Evolutionary conservation across 176 grass and related monocot species (phyloP).

Genomic region (Puya raimondii): DNA sequence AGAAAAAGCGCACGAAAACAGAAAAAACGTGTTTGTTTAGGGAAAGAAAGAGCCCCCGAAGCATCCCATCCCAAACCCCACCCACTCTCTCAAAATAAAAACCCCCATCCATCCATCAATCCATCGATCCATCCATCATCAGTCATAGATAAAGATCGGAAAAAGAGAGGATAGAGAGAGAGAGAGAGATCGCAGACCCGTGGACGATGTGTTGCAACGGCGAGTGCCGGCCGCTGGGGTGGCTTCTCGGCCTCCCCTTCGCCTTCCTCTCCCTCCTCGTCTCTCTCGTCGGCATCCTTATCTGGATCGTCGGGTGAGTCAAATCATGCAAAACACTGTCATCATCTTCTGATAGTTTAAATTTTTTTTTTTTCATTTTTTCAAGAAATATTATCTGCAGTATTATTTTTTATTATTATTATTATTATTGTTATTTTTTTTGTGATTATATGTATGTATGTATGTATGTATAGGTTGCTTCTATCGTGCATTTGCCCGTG

Average conservation of each 20-base stretch:
- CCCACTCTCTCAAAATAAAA: too few species aligned
- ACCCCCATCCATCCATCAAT: background rate
- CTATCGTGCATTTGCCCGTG: constrained; percentile 75
- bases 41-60: too few species aligned
- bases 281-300: constrained; percentile 44
- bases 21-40: too few species aligned
- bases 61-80: too few species aligned
- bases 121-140: too few species aligned
- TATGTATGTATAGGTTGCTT: constrained; percentile 28
- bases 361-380: background rate
- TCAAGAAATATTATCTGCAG: too few species aligned
- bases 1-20: too few species aligned
- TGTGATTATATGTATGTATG: background rate
- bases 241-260: constrained; percentile 52
- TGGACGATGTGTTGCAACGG: constrained; percentile 27
- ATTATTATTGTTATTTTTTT: too few species aligned
- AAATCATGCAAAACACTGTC: background rate
- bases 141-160: background rate
- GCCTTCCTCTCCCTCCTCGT: constrained; percentile 55
- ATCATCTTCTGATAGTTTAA: background rate
- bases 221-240: constrained; percentile 50
- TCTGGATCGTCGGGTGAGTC: constrained; percentile 60
- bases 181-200: too few species aligned
- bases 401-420: background rate
- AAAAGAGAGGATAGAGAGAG: background rate